Conservation (phyloP, 2,329 filamentous ascomycete genomes). For the Colletotrichum trifolii region DNA sequence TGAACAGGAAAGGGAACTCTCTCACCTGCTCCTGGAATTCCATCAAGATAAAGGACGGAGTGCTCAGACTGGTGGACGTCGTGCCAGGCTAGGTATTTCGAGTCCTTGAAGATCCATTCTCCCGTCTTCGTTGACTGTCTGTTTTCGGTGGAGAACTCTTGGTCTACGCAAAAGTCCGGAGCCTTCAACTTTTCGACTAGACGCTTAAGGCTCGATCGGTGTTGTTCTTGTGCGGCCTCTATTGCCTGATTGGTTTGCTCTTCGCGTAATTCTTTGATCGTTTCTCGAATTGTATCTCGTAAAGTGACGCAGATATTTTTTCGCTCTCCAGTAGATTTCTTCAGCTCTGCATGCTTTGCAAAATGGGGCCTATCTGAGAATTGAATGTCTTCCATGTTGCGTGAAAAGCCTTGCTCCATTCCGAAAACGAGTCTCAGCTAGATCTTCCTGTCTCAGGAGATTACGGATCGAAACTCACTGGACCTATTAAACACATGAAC, state of each 20-base stretch:
- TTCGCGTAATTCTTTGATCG: not conserved
- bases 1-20: not conserved
- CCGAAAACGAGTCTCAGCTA: not conserved
- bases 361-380: not conserved
- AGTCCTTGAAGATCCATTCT: not conserved
- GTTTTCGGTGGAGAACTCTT: not conserved
- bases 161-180: not conserved
- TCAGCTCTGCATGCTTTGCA: not conserved
- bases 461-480: not conserved
- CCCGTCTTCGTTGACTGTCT: not conserved
- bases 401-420: not conserved
- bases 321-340: not conserved
- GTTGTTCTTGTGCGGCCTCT: not conserved
- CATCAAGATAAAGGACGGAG: not conserved
- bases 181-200: not conserved
- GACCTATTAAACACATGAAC: not conserved
- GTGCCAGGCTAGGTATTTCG: not conserved
- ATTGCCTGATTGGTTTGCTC: not conserved
- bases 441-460: not conserved
- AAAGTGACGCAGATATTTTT: conserved; percentile 1
- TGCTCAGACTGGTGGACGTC: not conserved
- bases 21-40: conserved; percentile 1
- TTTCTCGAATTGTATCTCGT: not conserved
- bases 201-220: not conserved
- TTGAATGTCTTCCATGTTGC: conserved; percentile 9